Conservation (phyloP, 2,329 filamentous ascomycete species). For the Ceratocystis cacaofunesta region DNA sequence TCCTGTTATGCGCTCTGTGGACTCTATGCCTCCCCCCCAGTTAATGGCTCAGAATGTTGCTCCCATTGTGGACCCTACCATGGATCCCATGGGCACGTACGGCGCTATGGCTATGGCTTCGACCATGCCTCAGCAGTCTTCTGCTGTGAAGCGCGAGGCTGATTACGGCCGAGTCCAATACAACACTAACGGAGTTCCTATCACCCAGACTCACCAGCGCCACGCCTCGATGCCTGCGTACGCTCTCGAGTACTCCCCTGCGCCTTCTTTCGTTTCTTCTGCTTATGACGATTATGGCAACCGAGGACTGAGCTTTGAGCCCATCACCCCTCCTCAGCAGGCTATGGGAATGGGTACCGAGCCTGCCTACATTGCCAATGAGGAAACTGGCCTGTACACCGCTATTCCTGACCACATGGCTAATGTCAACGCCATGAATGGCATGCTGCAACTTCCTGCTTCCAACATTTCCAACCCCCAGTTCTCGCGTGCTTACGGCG, state of each 20-base stretch:
- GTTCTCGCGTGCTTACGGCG: conserved; percentile 58
- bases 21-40: conserved; percentile 83
- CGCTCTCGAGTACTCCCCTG: conserved; percentile 87
- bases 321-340: conserved; percentile 89
- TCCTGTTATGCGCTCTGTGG: conserved; percentile 76
- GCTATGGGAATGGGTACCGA: conserved; percentile 66
- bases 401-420: conserved; percentile 76
- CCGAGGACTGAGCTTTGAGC: conserved; percentile 89
- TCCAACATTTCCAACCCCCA: conserved; percentile 70
- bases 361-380: conserved; percentile 93
- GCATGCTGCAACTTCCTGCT: conserved; percentile 79
- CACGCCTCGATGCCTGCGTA: conserved; percentile 98
- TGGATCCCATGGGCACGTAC: conserved; percentile 62
- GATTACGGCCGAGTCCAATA: conserved; percentile 74
- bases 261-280: conserved; percentile 95
- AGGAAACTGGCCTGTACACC: conserved; percentile 91
- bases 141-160: conserved; percentile 70
- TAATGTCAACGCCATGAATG: conserved; percentile 60
- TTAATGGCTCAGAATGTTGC: conserved; percentile 53
- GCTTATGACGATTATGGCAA: conserved; percentile 98
- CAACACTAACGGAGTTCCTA: conserved; percentile 79
- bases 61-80: conserved; percentile 40
- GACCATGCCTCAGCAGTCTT: conserved; percentile 45
- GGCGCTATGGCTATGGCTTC: conserved; percentile 56
- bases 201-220: conserved; percentile 71